Base-by-base conservation (phyloP, 176 grass and related monocot genomes). In the Avena eriantha region DNA sequence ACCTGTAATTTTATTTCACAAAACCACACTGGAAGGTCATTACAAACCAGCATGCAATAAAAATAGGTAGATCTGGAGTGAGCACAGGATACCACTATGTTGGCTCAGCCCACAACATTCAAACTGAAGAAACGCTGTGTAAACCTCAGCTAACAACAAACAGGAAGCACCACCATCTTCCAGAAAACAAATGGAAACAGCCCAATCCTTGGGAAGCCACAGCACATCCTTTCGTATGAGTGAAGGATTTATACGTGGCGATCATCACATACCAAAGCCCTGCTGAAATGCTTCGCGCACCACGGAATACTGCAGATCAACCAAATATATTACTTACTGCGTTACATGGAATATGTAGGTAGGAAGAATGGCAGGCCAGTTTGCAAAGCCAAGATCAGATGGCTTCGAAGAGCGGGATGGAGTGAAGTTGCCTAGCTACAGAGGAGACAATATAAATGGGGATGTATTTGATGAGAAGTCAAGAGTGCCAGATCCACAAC, bases 371-470 rank as follows among this genome's bases (percentile, higher is more conserved):
- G 95, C 95, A 5, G 91, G 93, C 19, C 95, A 98, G 56, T 98
- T 98, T 87, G 95, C 95, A 70, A 98, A 98, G 67, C 95, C 95
- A 39, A 92, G 95, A 41, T 98, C 95, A 11, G 93, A 95, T 51
- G 17, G 59, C 16, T 90, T 95, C 72, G 93, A 98, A 85, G 93
- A 92, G 66, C 89, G 87, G 84, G 87, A 98, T 82, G 95, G 93
- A 80, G 87, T 98, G 57, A 95, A 93, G 84, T 71, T 98, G 70
- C 95, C 93, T 36, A 95, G 93, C 80, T 98, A 98, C 63, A 95
- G 95, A 77, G 95, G 95, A 48, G 95, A 95, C 71, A 98, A 98
- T 61, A 91, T 98, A 31, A 98, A 98, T 76, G 95, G 95, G 31
- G 95, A 98, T 55, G 5, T 84, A 36, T 98, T 98, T 59, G 86